A percentile compares a stretch with the other conserved stretches of the same genome.
These are phyloP conservation scores for Phoma sp. DNA, from an alignment of 2,329 filamentous ascomycete genomes.

Conservation along the genomic window DNA sequence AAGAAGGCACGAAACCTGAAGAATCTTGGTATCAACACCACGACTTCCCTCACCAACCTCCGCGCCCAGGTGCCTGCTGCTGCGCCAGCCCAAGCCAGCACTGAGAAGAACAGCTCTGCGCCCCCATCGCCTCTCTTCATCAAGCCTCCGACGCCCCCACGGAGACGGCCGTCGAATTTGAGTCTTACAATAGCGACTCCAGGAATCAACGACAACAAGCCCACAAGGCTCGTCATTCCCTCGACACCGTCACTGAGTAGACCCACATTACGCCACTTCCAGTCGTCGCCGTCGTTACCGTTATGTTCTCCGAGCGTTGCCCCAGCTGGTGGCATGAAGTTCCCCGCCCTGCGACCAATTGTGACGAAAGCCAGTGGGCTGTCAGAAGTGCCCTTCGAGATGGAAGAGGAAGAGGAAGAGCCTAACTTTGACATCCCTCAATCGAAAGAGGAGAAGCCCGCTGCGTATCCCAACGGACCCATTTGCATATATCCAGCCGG, in stretches of 20 bases:
- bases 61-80: constrained; percentile 60
- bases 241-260: constrained; percentile 62
- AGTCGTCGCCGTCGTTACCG: constrained; percentile 66
- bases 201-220: constrained; percentile 62
- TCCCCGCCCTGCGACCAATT: constrained; percentile 50
- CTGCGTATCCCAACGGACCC: constrained; percentile 81
- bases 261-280: constrained; percentile 62
- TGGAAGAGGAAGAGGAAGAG: constrained; percentile 71
- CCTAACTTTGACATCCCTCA: constrained; percentile 62
- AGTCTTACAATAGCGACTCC: constrained; percentile 75
- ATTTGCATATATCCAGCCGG: constrained; percentile 81
- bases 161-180: constrained; percentile 75
- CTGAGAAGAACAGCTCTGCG: constrained; percentile 59
- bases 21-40: constrained; percentile 77
- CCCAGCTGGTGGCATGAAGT: constrained; percentile 58
- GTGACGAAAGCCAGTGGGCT: constrained; percentile 45
- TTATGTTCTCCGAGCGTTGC: constrained; percentile 59
- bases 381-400: constrained; percentile 70
- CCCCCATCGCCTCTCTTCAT: constrained; percentile 79
- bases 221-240: constrained; percentile 63
- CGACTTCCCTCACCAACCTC: constrained; percentile 53
- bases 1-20: constrained; percentile 83
- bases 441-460: constrained; percentile 72
- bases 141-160: constrained; percentile 73
- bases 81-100: constrained; percentile 58